A percentile compares a stretch with the other conserved stretches of the same genome.
Evolutionary conservation across 257 asterid genomes (phyloP).

Genomic region (Solanum tarijense): DNA sequence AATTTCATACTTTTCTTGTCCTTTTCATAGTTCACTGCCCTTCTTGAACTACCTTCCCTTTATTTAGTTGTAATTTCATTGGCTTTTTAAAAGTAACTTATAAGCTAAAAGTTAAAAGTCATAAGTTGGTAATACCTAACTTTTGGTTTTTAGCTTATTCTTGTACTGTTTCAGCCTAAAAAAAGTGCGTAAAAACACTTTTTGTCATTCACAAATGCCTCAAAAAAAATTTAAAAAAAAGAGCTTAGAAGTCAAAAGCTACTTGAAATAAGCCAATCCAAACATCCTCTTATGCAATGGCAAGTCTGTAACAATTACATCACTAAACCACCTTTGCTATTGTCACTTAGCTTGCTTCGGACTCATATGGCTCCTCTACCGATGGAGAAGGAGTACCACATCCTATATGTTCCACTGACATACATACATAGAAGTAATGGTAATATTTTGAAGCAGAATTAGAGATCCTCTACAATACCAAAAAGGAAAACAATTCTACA

Average conservation of each 20-base stretch:
- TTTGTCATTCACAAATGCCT: not conserved
- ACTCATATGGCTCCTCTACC: not conserved
- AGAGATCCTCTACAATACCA: not conserved
- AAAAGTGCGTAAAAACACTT: not conserved
- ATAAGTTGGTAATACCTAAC: not conserved
- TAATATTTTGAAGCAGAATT: not conserved
- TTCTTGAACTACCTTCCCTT: not conserved
- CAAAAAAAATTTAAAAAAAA: not conserved
- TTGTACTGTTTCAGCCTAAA: not conserved
- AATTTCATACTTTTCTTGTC: not conserved
- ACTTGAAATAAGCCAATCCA: not conserved
- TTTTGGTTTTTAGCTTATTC: not conserved
- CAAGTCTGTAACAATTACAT: not conserved
- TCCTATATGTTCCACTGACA: not conserved
- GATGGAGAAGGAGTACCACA: not conserved
- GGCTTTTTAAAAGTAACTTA: not conserved
- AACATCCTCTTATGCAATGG: not conserved
- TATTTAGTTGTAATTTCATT: not conserved
- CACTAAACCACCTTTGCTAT: not conserved
- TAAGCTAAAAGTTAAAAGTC: not conserved
- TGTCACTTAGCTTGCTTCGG: not conserved
- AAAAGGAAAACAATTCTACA: not conserved
- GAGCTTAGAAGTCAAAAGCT: not conserved
- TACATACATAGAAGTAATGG: not conserved
- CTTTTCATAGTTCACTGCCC: not conserved